These are phyloP conservation scores for Myrica gale DNA, from an alignment of 306 rosid genomes.

Conservation along the genomic window DNA sequence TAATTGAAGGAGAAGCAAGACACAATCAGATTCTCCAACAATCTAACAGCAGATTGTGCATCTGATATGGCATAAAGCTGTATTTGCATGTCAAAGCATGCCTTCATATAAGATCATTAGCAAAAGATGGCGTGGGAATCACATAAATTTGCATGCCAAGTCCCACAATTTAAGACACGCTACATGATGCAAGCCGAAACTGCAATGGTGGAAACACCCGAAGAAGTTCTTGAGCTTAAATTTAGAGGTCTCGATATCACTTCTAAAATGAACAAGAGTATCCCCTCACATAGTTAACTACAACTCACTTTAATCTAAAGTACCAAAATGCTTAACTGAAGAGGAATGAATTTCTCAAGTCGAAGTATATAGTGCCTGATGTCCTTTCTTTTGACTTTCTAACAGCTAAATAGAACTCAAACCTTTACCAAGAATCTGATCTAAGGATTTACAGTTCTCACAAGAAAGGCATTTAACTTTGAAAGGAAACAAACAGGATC, in stretches of 20 bases:
- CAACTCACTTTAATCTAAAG: no score
- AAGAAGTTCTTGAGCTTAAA: not conserved
- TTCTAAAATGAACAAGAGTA: no score
- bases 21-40: constrained; percentile 2
- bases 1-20: constrained; percentile 26
- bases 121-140: not conserved
- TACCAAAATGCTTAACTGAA: not conserved
- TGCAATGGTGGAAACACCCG: no score
- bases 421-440: not conserved
- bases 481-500: not conserved
- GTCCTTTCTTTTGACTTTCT: not conserved
- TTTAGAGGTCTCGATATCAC: not conserved
- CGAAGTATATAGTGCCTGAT: not conserved
- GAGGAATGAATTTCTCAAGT: not conserved
- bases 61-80: not conserved
- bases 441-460: no score
- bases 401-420: not conserved
- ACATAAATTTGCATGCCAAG: no score
- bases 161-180: no score
- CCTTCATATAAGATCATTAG: not conserved
- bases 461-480: no score
- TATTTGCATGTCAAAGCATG: not conserved
- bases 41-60: not conserved
- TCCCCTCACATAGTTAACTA: no score
- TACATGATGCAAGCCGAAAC: no score